A percentile compares a stretch with the other conserved stretches of the same genome.
Evolutionary conservation across 1,139 yeast species (phyloP).

Genomic region (Lodderomyces theae): DNA sequence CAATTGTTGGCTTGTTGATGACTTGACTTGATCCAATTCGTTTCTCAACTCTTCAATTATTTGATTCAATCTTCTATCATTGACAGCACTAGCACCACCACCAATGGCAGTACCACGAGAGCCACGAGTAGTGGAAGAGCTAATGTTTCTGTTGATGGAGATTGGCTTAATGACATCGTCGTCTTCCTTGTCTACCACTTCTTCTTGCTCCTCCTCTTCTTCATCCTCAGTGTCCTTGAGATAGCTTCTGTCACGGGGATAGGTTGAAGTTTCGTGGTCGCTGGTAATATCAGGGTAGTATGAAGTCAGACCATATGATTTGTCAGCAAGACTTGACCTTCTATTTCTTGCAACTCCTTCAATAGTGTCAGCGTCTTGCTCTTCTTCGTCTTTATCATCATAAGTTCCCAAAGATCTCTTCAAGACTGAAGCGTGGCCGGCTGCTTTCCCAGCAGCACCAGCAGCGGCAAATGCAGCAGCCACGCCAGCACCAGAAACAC

Average conservation of each 20-base stretch:
- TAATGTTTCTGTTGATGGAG: constrained; percentile 18
- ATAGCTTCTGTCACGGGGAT: background rate
- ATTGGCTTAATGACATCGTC: constrained; percentile 6
- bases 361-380: background rate
- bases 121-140: background rate
- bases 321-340: constrained; percentile 3
- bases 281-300: constrained; percentile 4
- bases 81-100: no score
- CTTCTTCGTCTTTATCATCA: background rate
- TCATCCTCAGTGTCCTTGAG: constrained; percentile 2
- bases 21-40: constrained; percentile 46
- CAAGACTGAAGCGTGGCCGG: constrained; percentile 11
- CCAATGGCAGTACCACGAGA: no score
- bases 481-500: constrained; percentile 6
- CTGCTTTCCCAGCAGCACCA: constrained; percentile 16
- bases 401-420: background rate
- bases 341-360: background rate
- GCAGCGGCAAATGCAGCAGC: constrained; percentile 13
- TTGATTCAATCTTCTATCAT: constrained; percentile 25
- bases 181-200: no score
- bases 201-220: constrained; percentile 5
- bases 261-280: constrained; percentile 1
- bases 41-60: constrained; percentile 42
- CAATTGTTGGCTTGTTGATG: constrained; percentile 50
- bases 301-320: constrained; percentile 3